A percentile compares a stretch with the other conserved stretches of the same genome.
phyloP scores from a whole-genome alignment of 768 basidiomycete species.

The Lactarius sp. region DNA sequence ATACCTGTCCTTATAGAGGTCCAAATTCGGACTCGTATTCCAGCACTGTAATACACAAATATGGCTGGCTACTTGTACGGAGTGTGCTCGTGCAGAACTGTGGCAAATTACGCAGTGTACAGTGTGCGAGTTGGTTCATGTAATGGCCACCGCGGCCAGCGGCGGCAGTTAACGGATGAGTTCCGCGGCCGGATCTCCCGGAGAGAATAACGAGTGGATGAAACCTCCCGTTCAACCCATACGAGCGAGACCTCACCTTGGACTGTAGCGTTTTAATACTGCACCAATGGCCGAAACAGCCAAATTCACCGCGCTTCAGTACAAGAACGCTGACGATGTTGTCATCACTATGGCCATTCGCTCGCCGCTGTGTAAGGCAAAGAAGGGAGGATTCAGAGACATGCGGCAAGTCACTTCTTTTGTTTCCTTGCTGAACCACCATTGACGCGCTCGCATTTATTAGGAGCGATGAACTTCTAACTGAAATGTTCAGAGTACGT shows the following conservation, averaged over 20 bases:
- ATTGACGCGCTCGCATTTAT: not conserved
- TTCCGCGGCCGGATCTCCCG: not conserved
- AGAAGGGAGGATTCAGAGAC: constrained; percentile 72
- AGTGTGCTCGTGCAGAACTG: no score
- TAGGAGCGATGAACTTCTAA: constrained; percentile 74
- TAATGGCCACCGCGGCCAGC: no score
- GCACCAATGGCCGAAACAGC: constrained; percentile 26
- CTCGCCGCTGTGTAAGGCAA: constrained; percentile 70
- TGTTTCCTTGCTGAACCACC: not conserved
- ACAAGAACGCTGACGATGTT: constrained; percentile 67
- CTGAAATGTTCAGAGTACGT: constrained; percentile 72
- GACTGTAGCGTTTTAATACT: constrained; percentile 23
- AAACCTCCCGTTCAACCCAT: no score
- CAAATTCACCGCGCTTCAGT: constrained; percentile 49
- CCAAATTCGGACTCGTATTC: no score
- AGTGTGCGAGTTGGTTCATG: no score
- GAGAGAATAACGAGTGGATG: no score
- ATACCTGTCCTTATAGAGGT: no score
- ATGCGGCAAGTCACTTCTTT: constrained; percentile 43
- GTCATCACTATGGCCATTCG: constrained; percentile 80
- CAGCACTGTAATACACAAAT: no score
- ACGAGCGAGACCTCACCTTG: not conserved
- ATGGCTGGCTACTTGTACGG: no score
- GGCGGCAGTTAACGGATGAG: no score
- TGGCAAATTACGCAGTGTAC: no score